Conservation (phyloP, 371 early-diverging fungal species). For the Mortierella sp. region DNA sequence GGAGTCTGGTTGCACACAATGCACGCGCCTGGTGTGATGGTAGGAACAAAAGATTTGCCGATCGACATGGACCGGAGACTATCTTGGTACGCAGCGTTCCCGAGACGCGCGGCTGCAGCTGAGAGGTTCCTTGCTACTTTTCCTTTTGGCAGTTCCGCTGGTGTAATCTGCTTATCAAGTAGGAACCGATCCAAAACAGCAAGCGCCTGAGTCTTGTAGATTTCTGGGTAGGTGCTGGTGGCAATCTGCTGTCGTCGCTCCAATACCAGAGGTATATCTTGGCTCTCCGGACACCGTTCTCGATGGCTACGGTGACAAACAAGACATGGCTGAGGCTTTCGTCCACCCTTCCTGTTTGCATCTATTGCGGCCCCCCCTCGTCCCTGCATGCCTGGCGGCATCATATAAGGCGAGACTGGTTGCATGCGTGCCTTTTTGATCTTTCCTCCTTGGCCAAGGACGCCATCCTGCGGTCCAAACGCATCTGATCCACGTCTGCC, state of each 20-base stretch:
- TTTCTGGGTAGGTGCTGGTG: slow-evolving; percentile 46
- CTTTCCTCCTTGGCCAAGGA: slow-evolving; percentile 23
- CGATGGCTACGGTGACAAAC: slow-evolving; percentile 44
- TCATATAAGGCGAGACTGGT: slow-evolving; percentile 27
- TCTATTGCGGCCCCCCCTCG: slow-evolving; percentile 18
- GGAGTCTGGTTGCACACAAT: slow-evolving; percentile 49
- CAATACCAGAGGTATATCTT: slow-evolving; percentile 51
- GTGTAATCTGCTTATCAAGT: slow-evolving; percentile 43
- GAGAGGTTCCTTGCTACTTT: slow-evolving; percentile 28
- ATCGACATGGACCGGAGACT: slow-evolving; percentile 52
- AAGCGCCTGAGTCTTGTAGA: slow-evolving; percentile 37
- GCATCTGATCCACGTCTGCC: slow-evolving; percentile 10
- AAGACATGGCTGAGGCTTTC: slow-evolving; percentile 40
- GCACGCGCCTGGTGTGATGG: slow-evolving; percentile 49
- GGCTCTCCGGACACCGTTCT: slow-evolving; percentile 50
- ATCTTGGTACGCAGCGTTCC: slow-evolving; percentile 44
- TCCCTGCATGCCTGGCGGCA: slow-evolving; percentile 15
- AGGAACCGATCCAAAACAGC: slow-evolving; percentile 35
- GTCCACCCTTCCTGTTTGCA: slow-evolving; percentile 23
- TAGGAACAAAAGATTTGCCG: slow-evolving; percentile 48
- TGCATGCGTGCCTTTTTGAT: slow-evolving; percentile 42
- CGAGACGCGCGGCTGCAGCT: slow-evolving; percentile 44
- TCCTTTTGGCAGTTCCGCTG: slow-evolving; percentile 36
- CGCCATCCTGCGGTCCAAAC: slow-evolving; percentile 9
- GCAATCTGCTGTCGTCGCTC: slow-evolving; percentile 51